Evolutionary conservation across 1,139 yeast genomes (phyloP).

Genomic region (Geotrichum macrosporum): DNA sequence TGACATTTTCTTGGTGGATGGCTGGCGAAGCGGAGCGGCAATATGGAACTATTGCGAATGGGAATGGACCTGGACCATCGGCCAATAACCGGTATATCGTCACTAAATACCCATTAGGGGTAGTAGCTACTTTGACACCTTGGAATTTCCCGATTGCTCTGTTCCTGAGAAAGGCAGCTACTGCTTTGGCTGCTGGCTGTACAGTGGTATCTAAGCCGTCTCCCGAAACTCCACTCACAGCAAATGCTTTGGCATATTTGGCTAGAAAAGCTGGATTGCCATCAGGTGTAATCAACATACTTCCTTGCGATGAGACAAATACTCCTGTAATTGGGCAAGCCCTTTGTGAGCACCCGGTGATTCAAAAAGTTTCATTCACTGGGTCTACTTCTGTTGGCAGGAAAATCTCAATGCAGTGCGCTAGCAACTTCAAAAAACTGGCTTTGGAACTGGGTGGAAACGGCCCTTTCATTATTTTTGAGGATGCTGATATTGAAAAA

Average conservation of each 20-base stretch:
- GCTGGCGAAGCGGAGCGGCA: slow-evolving; percentile 42
- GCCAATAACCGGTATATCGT: slow-evolving; percentile 45
- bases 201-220: slow-evolving; percentile 74
- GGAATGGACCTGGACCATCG: slow-evolving; percentile 72
- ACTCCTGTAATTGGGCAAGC: slow-evolving; percentile 68
- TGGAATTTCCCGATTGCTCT: slow-evolving; percentile 84
- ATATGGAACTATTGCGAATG: slow-evolving; percentile 51
- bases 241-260: slow-evolving; percentile 57
- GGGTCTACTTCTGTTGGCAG: slow-evolving; percentile 80
- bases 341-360: slow-evolving; percentile 59
- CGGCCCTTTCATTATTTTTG: slow-evolving; percentile 74
- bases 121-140: slow-evolving; percentile 74
- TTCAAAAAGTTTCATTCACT: slow-evolving; percentile 75
- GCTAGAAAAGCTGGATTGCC: slow-evolving; percentile 71
- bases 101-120: slow-evolving; percentile 61
- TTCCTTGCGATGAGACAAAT: slow-evolving; percentile 68
- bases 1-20: slow-evolving; percentile 42
- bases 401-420: slow-evolving; percentile 53
- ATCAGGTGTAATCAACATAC: slow-evolving; percentile 69
- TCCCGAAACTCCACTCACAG: slow-evolving; percentile 75
- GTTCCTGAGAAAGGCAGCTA: slow-evolving; percentile 80
- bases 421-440: slow-evolving; percentile 50
- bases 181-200: slow-evolving; percentile 79
- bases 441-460: slow-evolving; percentile 86
- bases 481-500: slow-evolving; percentile 63